Conservation (phyloP, 2,329 filamentous ascomycete genomes). For the Exophiala sp. region DNA sequence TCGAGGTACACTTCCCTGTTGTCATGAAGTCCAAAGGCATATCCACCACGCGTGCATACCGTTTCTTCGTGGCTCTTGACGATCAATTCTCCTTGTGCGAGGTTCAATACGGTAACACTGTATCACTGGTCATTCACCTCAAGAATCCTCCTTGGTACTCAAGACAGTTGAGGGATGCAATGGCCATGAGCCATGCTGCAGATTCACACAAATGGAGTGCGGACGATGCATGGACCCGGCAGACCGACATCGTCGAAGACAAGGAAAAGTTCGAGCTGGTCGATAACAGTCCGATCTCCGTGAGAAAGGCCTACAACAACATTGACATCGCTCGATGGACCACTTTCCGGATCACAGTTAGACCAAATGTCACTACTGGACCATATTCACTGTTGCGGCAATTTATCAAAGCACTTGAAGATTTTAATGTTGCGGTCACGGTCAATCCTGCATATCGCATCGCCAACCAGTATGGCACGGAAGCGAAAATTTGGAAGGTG, state of each 20-base stretch:
- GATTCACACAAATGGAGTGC: conserved; percentile 51
- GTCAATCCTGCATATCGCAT: conserved; percentile 44
- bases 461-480: conserved; percentile 41
- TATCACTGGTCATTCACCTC: conserved; percentile 24
- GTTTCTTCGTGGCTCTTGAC: conserved; percentile 27
- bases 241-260: conserved; percentile 59
- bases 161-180: conserved; percentile 22
- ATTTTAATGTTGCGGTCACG: conserved; percentile 66
- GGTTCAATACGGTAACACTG: neutral
- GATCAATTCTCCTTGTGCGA: conserved; percentile 23
- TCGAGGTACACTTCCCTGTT: conserved; percentile 44
- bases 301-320: conserved; percentile 49
- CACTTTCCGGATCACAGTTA: conserved; percentile 53
- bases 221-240: conserved; percentile 58
- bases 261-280: conserved; percentile 33
- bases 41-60: conserved; percentile 20
- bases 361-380: neutral
- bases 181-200: conserved; percentile 41
- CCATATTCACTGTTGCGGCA: neutral
- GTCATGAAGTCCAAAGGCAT: conserved; percentile 18
- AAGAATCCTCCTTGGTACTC: conserved; percentile 27
- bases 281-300: conserved; percentile 38
- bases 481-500: conserved; percentile 37
- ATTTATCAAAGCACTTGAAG: conserved; percentile 53
- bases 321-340: conserved; percentile 67